phyloP scores from a whole-genome alignment of 495 filamentous ascomycete genomes.

The Penicillium coffeae region DNA sequence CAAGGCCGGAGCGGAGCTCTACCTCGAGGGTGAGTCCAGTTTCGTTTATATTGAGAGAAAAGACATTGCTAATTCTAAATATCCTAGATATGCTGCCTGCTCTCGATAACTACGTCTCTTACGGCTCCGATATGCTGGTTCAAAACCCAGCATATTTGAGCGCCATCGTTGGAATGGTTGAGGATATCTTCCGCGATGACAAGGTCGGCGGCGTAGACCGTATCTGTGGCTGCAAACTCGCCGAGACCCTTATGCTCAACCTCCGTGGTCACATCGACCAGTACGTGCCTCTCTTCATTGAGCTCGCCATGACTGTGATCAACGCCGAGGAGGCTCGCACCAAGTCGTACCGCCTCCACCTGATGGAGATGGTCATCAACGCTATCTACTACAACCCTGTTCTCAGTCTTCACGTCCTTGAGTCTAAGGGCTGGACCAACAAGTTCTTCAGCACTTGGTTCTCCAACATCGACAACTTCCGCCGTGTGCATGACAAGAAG shows the following conservation, averaged over 20 bases:
- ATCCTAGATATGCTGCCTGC: conserved; percentile 86
- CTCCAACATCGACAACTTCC: conserved; percentile 89
- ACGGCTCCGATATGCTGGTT: conserved; percentile 72
- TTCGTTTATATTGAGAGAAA: not conserved
- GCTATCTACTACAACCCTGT: conserved; percentile 93
- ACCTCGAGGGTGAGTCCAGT: conserved; percentile 60
- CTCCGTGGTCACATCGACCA: conserved; percentile 86
- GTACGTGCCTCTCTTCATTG: conserved; percentile 80
- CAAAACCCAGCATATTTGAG: conserved; percentile 82
- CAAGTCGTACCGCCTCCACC: conserved; percentile 88
- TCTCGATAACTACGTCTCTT: conserved; percentile 93
- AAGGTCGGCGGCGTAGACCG: conserved; percentile 93
- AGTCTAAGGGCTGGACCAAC: conserved; percentile 94
- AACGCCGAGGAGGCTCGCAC: conserved; percentile 63
- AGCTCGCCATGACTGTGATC: conserved; percentile 81
- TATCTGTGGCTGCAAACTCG: conserved; percentile 98
- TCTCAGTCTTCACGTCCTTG: conserved; percentile 77
- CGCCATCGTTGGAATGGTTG: conserved; percentile 80
- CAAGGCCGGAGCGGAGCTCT: conserved; percentile 93
- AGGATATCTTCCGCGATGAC: conserved; percentile 71
- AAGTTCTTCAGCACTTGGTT: conserved; percentile 99
- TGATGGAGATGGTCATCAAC: conserved; percentile 99
- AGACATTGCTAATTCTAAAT: not conserved
- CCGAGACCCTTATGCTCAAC: conserved; percentile 94
- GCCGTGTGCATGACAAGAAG: conserved; percentile 96